A percentile compares a stretch with the other conserved stretches of the same genome.
Evolutionary conservation across 2,329 filamentous ascomycete species (phyloP).

Genomic region (Venturia oleaginea): DNA sequence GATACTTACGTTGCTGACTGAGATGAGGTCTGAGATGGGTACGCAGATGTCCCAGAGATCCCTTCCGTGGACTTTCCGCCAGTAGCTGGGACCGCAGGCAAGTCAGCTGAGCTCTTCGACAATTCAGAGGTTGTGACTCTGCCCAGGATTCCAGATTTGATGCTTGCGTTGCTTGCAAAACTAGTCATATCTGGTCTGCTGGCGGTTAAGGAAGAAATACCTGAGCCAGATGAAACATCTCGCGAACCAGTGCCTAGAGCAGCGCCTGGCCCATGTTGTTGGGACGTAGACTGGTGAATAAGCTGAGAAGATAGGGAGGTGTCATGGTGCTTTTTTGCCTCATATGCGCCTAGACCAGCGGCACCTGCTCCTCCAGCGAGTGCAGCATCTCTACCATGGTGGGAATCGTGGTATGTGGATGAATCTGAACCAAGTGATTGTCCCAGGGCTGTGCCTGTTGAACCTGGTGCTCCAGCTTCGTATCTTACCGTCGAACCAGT

Average conservation of each 20-base stretch:
- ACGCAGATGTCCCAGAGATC: not conserved
- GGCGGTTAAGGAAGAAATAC: not conserved
- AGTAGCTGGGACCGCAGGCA: constrained; percentile 5
- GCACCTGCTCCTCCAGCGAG: not conserved
- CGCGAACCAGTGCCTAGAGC: not conserved
- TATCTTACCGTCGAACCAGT: constrained; percentile 2
- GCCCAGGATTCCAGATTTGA: constrained; percentile 10
- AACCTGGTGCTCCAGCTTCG: not conserved
- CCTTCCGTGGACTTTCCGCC: constrained; percentile 4
- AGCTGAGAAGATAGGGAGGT: not conserved
- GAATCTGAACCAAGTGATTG: not conserved
- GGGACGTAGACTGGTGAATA: not conserved
- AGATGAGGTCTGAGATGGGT: not conserved
- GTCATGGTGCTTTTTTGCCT: constrained; percentile 8
- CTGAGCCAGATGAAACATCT: not conserved
- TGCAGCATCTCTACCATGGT: not conserved
- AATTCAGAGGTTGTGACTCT: constrained; percentile 1
- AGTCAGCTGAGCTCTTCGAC: not conserved
- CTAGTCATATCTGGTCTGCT: not conserved
- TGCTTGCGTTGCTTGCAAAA: not conserved
- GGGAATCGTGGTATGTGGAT: not conserved
- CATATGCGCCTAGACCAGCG: not conserved
- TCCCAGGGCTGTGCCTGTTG: not conserved
- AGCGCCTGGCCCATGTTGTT: not conserved
- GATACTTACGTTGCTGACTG: not conserved